phyloP scores from a whole-genome alignment of 2,329 filamentous ascomycete genomes.

The Xylariales sp. region DNA sequence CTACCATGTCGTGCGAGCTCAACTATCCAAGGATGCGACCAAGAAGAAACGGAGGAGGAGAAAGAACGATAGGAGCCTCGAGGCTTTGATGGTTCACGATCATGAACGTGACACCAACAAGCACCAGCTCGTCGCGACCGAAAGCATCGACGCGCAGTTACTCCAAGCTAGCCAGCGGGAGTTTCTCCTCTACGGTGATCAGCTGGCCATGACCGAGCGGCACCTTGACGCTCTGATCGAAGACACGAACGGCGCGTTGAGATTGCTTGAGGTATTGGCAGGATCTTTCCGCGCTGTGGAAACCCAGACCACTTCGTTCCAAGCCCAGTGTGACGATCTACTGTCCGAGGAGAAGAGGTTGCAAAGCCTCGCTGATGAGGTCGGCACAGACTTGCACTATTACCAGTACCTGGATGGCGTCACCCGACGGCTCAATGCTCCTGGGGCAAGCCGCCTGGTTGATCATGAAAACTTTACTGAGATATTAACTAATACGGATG shows the following conservation, averaged over 20 bases:
- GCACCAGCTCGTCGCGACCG: slow-evolving; percentile 15
- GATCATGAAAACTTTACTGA: slow-evolving; percentile 81
- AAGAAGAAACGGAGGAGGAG: slow-evolving; percentile 33
- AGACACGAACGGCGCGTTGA: slow-evolving; percentile 72
- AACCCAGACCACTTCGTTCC: slow-evolving; percentile 86
- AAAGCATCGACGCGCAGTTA: slow-evolving; percentile 55
- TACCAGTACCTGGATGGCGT: slow-evolving; percentile 92
- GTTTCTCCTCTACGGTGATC: slow-evolving; percentile 79
- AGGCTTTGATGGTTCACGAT: slow-evolving; percentile 40
- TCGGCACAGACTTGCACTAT: slow-evolving; percentile 87
- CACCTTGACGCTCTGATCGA: slow-evolving; percentile 76
- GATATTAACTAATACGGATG: slow-evolving; percentile 81
- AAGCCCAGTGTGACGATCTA: slow-evolving; percentile 85
- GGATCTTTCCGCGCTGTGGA: slow-evolving; percentile 86
- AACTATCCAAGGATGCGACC: slow-evolving; percentile 47
- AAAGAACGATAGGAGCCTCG: slow-evolving; percentile 41
- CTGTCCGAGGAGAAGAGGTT: slow-evolving; percentile 77
- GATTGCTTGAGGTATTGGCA: slow-evolving; percentile 73
- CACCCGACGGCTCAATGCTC: slow-evolving; percentile 84
- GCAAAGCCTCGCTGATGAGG: slow-evolving; percentile 73
- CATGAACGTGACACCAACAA: slow-evolving; percentile 6
- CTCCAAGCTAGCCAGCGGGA: slow-evolving; percentile 80
- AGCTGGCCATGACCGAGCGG: slow-evolving; percentile 73
- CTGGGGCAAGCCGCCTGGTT: slow-evolving; percentile 81
- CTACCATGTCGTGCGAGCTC: slow-evolving; percentile 57